phyloP scores from a whole-genome alignment of 768 basidiomycete genomes.

The Rhodotorula graminis region DNA sequence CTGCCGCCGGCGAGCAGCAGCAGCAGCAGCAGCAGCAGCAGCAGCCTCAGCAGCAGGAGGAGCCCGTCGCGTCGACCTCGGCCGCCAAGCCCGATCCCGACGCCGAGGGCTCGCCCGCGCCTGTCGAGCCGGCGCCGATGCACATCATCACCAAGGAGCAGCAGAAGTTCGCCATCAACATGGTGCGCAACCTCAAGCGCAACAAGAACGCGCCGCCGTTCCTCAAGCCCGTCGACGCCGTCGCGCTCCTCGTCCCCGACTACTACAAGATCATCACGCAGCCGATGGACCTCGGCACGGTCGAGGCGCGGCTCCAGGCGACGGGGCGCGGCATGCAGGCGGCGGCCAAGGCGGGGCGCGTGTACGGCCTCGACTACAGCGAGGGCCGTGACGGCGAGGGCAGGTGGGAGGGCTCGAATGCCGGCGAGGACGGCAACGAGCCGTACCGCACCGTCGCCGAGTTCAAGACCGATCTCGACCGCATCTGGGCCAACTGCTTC shows the following conservation, averaged over 20 bases:
- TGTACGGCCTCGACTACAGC: conserved; percentile 35
- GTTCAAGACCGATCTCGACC: conserved; percentile 75
- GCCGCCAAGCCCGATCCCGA: background rate
- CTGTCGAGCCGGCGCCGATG: conserved; percentile 17
- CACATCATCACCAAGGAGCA: conserved; percentile 59
- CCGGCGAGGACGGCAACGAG: conserved; percentile 8
- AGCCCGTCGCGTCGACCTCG: conserved; percentile 11
- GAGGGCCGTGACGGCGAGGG: conserved; percentile 42
- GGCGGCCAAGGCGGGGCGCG: conserved; percentile 12
- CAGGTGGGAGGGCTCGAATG: conserved; percentile 42
- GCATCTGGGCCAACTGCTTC: conserved; percentile 80
- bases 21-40: too few relatives aligned
- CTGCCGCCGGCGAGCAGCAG: too few relatives aligned
- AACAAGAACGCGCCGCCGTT: conserved; percentile 77
- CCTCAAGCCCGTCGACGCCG: conserved; percentile 77
- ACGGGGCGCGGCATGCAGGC: conserved; percentile 33
- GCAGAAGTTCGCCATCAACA: conserved; percentile 70
- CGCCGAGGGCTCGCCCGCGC: background rate
- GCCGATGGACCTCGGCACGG: conserved; percentile 90
- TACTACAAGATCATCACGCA: conserved; percentile 78
- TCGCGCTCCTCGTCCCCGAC: conserved; percentile 66
- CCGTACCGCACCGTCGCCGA: conserved; percentile 72
- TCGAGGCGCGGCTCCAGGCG: conserved; percentile 73
- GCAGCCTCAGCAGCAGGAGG: background rate
- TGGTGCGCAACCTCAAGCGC: conserved; percentile 77